Base-by-base conservation (phyloP, 768 basidiomycete species). In the Psilocybe cubensis region DNA sequence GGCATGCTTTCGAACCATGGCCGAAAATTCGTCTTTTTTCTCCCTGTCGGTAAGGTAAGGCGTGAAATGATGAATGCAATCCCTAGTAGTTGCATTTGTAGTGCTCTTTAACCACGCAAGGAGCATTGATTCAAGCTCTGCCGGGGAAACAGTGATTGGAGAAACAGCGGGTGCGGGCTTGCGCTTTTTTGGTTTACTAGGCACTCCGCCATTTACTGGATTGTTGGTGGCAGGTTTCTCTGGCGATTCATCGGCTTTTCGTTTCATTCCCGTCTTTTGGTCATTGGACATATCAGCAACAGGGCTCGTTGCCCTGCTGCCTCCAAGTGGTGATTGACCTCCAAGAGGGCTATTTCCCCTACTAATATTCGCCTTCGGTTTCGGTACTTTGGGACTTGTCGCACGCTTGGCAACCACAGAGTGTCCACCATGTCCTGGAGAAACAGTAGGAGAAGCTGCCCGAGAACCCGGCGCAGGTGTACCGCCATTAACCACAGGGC, bases 351-450 rank as follows among this genome's bases (percentile, higher is more conserved):
- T 89, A 51, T 76, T 80, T 14, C 80, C 85, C 57, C 87, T 78
- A 66, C 82, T 86, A 2, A 70, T 63, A 58, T 71, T 73, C 45
- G 52, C 58, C 68, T 84, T 88, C 8, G 75, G 74, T 68, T 89
- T 91, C 3, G 84, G 83, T 9, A 72, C 76, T 64, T 90, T 91
- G 3, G 92, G 92, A 59, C 91, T 92, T 1, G 91, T 93, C 3
- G 92, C 92, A 17, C 92, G 85, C 72, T 89, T 89, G 2, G 92
- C 92, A 14, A 95, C 83, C 21, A 91, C 67, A 2, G 88, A 91
- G 72, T 92, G 90, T 0, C 91, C 92, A 33, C 89, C 86, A 61
- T 87, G 78, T 25, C 79, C 77, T 7, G 85, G 74, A 3, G 79
- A 73, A 40, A 81, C 73, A 9, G 74, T 74, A 8, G 87, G 88